phyloP scores from a whole-genome alignment of 768 basidiomycete genomes.

The Tephrocybe sp. region DNA sequence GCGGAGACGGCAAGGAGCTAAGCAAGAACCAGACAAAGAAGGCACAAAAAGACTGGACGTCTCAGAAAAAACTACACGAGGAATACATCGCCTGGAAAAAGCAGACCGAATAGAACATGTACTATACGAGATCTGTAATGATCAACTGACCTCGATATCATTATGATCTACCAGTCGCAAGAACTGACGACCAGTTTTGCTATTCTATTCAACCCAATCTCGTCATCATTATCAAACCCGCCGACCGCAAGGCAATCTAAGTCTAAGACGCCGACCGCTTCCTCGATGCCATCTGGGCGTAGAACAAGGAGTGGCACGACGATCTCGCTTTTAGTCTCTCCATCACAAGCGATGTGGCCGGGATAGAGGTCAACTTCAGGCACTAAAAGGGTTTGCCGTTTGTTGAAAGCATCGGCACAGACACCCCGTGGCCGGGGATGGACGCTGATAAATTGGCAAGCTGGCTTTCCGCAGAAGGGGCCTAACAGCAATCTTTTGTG shows the following conservation, averaged over 20 bases:
- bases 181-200: conserved; percentile 59
- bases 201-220: conserved; percentile 73
- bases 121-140: conserved; percentile 5
- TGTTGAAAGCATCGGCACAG: conserved; percentile 77
- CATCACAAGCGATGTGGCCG: conserved; percentile 95
- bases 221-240: conserved; percentile 80
- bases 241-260: conserved; percentile 74
- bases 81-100: conserved; percentile 60
- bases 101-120: conserved; percentile 18
- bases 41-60: conserved; percentile 66
- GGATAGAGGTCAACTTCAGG: conserved; percentile 78
- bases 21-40: conserved; percentile 83
- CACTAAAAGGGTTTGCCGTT: conserved; percentile 61
- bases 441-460: conserved; percentile 80
- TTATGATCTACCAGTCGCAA: conserved; percentile 59
- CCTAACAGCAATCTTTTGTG: conserved; percentile 59
- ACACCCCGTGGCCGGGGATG: conserved; percentile 68
- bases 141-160: conserved; percentile 2
- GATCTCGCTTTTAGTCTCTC: conserved; percentile 86
- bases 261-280: conserved; percentile 66
- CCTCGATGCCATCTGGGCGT: conserved; percentile 24
- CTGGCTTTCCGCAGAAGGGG: conserved; percentile 90
- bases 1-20: conserved; percentile 80
- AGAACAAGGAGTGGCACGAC: conserved; percentile 70
- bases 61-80: conserved; percentile 78